These are phyloP conservation scores for Boletus coccyginus DNA, from an alignment of 768 basidiomycete genomes.

Conservation along the genomic window DNA sequence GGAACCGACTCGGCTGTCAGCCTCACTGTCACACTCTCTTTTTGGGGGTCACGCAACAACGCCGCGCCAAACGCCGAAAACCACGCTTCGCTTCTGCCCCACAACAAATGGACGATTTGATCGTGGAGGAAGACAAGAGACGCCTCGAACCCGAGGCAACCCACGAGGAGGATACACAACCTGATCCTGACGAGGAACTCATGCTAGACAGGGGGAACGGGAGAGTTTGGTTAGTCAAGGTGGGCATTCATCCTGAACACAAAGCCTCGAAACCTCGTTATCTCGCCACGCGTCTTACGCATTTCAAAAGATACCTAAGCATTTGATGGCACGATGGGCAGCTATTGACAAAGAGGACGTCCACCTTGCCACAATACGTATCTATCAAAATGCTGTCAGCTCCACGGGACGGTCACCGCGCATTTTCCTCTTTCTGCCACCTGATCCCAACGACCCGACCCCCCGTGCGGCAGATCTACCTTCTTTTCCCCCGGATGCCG, in stretches of 20 bases:
- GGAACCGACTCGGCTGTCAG: no score
- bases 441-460: slow-evolving; percentile 46
- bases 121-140: slow-evolving; percentile 66
- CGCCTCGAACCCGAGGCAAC: slow-evolving; percentile 56
- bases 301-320: slow-evolving; percentile 69
- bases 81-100: neutral
- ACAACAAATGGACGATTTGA: slow-evolving; percentile 32
- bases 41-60: no score
- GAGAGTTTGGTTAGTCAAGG: slow-evolving; percentile 85
- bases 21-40: no score
- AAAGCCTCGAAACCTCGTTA: neutral
- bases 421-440: slow-evolving; percentile 66
- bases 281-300: slow-evolving; percentile 6
- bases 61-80: neutral
- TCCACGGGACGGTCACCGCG: slow-evolving; percentile 50
- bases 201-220: slow-evolving; percentile 74
- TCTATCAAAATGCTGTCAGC: slow-evolving; percentile 55
- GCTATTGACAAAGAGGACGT: slow-evolving; percentile 68
- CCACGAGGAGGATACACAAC: slow-evolving; percentile 60
- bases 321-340: slow-evolving; percentile 85
- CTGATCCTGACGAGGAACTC: slow-evolving; percentile 80
- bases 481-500: slow-evolving; percentile 29
- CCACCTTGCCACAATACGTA: slow-evolving; percentile 81
- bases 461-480: slow-evolving; percentile 23
- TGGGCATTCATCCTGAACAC: slow-evolving; percentile 29